phyloP scores from a whole-genome alignment of 257 asterid species.

The Solanum rostratum region DNA sequence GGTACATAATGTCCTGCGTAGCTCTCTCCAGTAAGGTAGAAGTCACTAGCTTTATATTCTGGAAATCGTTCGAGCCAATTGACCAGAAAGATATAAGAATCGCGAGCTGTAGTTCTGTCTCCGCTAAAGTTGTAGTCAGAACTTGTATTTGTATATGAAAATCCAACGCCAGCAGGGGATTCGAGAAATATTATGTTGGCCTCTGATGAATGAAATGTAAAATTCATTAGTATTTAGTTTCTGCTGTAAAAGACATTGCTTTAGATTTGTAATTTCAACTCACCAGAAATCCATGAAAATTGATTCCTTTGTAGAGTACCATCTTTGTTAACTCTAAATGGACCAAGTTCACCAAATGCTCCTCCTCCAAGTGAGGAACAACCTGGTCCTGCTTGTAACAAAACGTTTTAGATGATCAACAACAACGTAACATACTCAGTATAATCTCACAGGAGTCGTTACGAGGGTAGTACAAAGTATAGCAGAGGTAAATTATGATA shows the following conservation, averaged over 20 bases:
- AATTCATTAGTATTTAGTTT: not conserved
- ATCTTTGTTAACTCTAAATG: conserved; percentile 7
- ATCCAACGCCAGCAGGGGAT: conserved; percentile 15
- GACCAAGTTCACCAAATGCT: conserved; percentile 11
- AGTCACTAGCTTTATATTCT: conserved; percentile 6
- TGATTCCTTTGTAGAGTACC: not conserved
- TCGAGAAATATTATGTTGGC: conserved; percentile 16
- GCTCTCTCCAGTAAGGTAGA: conserved; percentile 15
- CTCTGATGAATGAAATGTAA: not conserved
- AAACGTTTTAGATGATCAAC: not conserved
- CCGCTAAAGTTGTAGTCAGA: not conserved
- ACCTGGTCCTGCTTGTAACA: not conserved
- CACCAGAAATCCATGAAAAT: conserved; percentile 13
- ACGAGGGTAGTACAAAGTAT: not conserved
- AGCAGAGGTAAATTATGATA: not conserved
- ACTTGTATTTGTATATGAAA: conserved; percentile 13
- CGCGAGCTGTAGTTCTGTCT: conserved; percentile 8
- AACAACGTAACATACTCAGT: not conserved
- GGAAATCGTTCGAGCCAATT: conserved; percentile 20
- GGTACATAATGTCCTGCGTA: conserved; percentile 17
- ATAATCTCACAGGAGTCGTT: not conserved
- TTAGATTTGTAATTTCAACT: not conserved
- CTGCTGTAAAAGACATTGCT: not conserved
- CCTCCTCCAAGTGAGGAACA: conserved; percentile 15
- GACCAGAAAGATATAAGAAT: conserved; percentile 8